These are phyloP conservation scores for Auricularia sp. DNA, from an alignment of 768 basidiomycete genomes.

Conservation along the genomic window DNA sequence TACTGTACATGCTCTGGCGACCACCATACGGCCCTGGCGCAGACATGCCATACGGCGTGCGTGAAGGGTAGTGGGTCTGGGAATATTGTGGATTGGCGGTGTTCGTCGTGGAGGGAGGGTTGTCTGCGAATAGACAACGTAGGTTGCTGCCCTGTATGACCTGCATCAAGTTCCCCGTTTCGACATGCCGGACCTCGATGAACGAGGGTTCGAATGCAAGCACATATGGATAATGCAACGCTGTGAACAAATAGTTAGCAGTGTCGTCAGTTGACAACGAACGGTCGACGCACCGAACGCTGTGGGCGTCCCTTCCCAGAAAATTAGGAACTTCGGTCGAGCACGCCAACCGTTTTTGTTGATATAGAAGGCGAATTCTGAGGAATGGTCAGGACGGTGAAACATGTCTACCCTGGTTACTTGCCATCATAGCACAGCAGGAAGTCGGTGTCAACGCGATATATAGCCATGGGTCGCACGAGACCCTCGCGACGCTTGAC, in stretches of 20 bases:
- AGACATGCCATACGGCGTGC: slow-evolving; percentile 6
- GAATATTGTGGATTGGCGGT: slow-evolving; percentile 31
- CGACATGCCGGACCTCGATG: slow-evolving; percentile 92
- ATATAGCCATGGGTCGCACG: slow-evolving; percentile 89
- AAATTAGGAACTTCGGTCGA: slow-evolving; percentile 83
- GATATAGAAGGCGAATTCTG: slow-evolving; percentile 98
- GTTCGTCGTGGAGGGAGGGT: slow-evolving; percentile 76
- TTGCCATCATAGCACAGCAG: slow-evolving; percentile 93
- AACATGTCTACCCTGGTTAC: slow-evolving; percentile 14
- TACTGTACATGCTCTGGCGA: slow-evolving; percentile 22
- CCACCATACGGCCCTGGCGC: slow-evolving; percentile 14
- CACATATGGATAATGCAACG: slow-evolving; percentile 92
- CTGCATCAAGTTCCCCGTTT: slow-evolving; percentile 83
- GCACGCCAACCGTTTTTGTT: slow-evolving; percentile 93
- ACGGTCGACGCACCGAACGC: slow-evolving; percentile 66
- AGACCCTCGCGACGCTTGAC: slow-evolving; percentile 76
- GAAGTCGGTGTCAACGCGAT: slow-evolving; percentile 93
- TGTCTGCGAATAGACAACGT: slow-evolving; percentile 85
- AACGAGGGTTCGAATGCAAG: slow-evolving; percentile 94
- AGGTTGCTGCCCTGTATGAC: slow-evolving; percentile 91
- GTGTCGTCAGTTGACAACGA: background rate
- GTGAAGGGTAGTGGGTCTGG: slow-evolving; percentile 16
- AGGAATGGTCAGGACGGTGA: slow-evolving; percentile 8
- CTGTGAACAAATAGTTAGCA: slow-evolving; percentile 29
- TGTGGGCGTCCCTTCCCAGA: slow-evolving; percentile 92